Evolutionary conservation across 2,329 filamentous ascomycete species (phyloP).

Genomic region (Cytospora piceae): DNA sequence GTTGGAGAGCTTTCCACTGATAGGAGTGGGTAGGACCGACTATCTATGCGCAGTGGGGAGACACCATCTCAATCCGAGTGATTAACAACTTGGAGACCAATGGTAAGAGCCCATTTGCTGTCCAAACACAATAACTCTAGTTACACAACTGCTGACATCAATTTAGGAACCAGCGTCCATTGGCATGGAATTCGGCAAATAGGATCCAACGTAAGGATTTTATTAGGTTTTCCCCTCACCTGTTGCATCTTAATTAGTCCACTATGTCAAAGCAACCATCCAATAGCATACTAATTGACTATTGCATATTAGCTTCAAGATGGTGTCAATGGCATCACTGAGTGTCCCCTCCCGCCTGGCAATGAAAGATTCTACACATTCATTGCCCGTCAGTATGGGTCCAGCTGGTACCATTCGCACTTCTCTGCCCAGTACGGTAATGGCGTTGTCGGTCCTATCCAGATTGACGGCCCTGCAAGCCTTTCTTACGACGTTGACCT

Average conservation of each 20-base stretch:
- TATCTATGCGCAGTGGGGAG: slow-evolving; percentile 57
- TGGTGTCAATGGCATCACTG: slow-evolving; percentile 49
- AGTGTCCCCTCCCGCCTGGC: slow-evolving; percentile 47
- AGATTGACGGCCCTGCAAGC: slow-evolving; percentile 52
- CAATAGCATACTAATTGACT: background rate
- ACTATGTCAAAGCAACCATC: background rate
- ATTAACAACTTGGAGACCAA: slow-evolving; percentile 63
- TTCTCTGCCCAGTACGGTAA: slow-evolving; percentile 51
- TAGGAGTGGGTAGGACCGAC: slow-evolving; percentile 48
- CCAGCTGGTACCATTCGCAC: slow-evolving; percentile 52
- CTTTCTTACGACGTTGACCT: slow-evolving; percentile 56
- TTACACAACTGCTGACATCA: slow-evolving; percentile 13
- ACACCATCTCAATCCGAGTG: slow-evolving; percentile 60
- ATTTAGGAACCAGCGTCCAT: slow-evolving; percentile 47
- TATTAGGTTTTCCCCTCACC: too few species aligned
- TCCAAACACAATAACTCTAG: background rate
- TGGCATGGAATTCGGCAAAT: slow-evolving; percentile 55
- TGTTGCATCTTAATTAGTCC: background rate
- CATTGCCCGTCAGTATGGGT: slow-evolving; percentile 45
- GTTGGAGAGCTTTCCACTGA: background rate
- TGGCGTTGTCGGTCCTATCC: slow-evolving; percentile 52
- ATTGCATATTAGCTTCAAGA: slow-evolving; percentile 43
- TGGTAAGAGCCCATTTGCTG: slow-evolving; percentile 33
- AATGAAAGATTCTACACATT: slow-evolving; percentile 42
- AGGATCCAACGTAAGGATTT: slow-evolving; percentile 38